Evolutionary conservation across 116 monocot species (phyloP).

Genomic region (Papilionanthe hybrid): DNA sequence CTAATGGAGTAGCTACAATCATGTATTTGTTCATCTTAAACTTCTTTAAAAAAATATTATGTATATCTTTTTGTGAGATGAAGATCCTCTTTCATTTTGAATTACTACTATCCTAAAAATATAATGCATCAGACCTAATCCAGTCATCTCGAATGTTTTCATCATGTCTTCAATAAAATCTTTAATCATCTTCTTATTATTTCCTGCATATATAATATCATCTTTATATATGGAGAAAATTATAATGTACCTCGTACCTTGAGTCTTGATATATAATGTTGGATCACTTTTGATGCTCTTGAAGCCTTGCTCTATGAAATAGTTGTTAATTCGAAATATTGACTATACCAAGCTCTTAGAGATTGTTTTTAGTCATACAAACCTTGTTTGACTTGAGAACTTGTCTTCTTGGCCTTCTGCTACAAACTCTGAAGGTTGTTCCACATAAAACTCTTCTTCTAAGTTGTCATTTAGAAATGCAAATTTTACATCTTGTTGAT

Average conservation of each 20-base stretch:
- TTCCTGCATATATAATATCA: slow-evolving; percentile 12
- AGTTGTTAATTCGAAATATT: background rate
- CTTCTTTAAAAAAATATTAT: slow-evolving; percentile 8
- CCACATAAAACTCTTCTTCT: slow-evolving; percentile 5
- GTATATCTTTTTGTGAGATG: slow-evolving; percentile 6
- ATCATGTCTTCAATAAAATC: slow-evolving; percentile 16
- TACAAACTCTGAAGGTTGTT: slow-evolving; percentile 7
- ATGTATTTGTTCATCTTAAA: background rate
- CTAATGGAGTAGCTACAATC: background rate
- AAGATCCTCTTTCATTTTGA: slow-evolving; percentile 9
- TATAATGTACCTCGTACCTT: background rate
- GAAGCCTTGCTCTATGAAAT: background rate
- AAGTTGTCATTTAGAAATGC: slow-evolving; percentile 1
- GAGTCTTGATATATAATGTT: background rate
- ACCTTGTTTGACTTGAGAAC: background rate
- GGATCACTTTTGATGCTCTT: background rate
- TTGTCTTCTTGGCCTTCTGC: background rate
- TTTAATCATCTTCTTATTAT: slow-evolving; percentile 10
- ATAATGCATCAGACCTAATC: slow-evolving; percentile 9
- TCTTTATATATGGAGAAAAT: slow-evolving; percentile 14
- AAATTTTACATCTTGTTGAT: background rate
- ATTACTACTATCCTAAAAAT: slow-evolving; percentile 8
- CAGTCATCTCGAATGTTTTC: slow-evolving; percentile 10
- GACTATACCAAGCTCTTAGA: slow-evolving; percentile 8
- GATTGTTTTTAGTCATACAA: slow-evolving; percentile 10